These are phyloP conservation scores for Candida nitratophila DNA, from an alignment of 805 yeast species.

Conservation along the genomic window DNA sequence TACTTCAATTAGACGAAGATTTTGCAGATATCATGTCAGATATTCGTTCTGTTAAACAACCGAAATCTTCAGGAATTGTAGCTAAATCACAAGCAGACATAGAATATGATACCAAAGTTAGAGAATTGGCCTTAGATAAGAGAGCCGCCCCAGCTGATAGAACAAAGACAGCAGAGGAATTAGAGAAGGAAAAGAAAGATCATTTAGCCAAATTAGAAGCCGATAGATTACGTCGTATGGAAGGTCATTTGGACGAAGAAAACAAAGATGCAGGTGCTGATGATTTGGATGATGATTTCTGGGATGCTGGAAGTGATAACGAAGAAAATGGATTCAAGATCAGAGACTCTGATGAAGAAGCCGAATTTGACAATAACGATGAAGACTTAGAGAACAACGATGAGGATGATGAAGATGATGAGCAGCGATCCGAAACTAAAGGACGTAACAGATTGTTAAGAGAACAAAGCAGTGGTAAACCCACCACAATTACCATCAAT, in stretches of 20 bases:
- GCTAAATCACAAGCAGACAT: constrained; percentile 35
- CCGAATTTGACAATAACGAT: constrained; percentile 26
- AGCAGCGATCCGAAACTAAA: constrained; percentile 8
- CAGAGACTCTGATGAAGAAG: constrained; percentile 33
- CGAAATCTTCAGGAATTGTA: constrained; percentile 18
- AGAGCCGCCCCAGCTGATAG: constrained; percentile 78
- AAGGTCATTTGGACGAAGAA: constrained; percentile 41
- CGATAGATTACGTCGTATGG: constrained; percentile 68
- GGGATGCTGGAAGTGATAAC: constrained; percentile 48
- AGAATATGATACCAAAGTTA: constrained; percentile 60
- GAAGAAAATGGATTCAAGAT: constrained; percentile 38
- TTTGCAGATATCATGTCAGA: constrained; percentile 58
- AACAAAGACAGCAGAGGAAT: constrained; percentile 72
- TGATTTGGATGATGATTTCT: constrained; percentile 62
- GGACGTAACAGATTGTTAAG: constrained; percentile 1
- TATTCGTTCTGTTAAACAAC: constrained; percentile 19
- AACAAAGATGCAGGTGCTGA: constrained; percentile 48
- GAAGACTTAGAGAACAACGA: constrained; percentile 22
- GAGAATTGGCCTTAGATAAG: constrained; percentile 60
- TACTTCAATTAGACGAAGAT: constrained; percentile 64
- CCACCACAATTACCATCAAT: constrained; percentile 26
- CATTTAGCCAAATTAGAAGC: constrained; percentile 56
- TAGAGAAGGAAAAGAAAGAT: constrained; percentile 52
- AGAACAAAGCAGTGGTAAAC: constrained; percentile 2
- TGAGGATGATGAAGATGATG: constrained; percentile 24